Conservation (phyloP, 2,329 filamentous ascomycete genomes). For the Aspergillus proliferans region DNA sequence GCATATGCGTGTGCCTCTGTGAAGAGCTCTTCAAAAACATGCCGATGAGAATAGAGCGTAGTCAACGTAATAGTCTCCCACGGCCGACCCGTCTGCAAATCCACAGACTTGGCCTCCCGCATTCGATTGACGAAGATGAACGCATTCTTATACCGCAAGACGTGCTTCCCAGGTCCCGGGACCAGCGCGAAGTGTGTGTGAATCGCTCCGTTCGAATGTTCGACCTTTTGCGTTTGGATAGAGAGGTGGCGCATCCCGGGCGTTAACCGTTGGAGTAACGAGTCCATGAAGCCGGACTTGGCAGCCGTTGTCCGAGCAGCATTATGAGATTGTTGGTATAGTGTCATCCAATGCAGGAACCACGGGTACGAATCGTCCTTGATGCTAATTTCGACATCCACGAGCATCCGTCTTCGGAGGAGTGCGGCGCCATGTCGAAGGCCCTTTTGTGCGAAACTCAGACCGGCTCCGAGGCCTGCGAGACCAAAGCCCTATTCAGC, state of each 20-base stretch:
- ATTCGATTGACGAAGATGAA: slow-evolving; percentile 84
- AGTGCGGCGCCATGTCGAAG: slow-evolving; percentile 65
- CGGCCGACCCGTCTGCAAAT: slow-evolving; percentile 75
- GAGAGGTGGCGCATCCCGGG: slow-evolving; percentile 59
- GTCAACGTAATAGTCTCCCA: slow-evolving; percentile 93
- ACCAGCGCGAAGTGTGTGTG: slow-evolving; percentile 81
- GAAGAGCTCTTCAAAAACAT: slow-evolving; percentile 87
- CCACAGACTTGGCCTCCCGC: slow-evolving; percentile 73
- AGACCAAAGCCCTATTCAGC: slow-evolving; percentile 69
- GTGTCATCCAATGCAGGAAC: slow-evolving; percentile 90
- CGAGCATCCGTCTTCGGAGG: slow-evolving; percentile 76
- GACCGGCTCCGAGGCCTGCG: slow-evolving; percentile 74
- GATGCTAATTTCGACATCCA: slow-evolving; percentile 92
- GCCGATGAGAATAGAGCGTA: slow-evolving; percentile 79
- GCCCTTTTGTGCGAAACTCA: slow-evolving; percentile 74
- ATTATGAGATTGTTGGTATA: slow-evolving; percentile 61
- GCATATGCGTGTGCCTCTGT: slow-evolving; percentile 77
- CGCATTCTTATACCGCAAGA: slow-evolving; percentile 77
- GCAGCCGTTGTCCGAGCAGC: slow-evolving; percentile 43
- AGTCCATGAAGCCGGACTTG: slow-evolving; percentile 43
- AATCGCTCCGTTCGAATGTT: slow-evolving; percentile 60
- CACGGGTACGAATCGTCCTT: slow-evolving; percentile 90
- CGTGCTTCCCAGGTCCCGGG: slow-evolving; percentile 82
- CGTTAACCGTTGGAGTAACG: slow-evolving; percentile 52
- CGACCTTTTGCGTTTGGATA: slow-evolving; percentile 58